These are phyloP conservation scores for Passiflora organensis DNA, from an alignment of 345 rosid genomes.

Conservation along the genomic window DNA sequence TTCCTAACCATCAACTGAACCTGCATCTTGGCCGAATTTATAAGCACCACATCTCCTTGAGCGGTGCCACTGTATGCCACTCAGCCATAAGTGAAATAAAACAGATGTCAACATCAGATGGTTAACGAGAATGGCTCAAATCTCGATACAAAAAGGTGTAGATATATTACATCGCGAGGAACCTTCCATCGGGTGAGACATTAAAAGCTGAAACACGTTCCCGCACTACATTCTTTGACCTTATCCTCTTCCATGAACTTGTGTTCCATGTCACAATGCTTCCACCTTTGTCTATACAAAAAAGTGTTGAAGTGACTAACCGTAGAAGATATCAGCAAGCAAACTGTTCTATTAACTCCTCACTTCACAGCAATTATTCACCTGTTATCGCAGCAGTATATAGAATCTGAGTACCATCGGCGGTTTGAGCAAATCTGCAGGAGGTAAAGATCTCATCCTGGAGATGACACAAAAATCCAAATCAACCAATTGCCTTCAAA, in stretches of 20 bases:
- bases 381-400: conserved; percentile 77
- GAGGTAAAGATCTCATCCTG: conserved; percentile 81
- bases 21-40: conserved; percentile 47
- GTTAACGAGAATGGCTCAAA: no score
- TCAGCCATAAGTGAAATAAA: conserved; percentile 2
- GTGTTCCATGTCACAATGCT: conserved; percentile 72
- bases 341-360: neutral
- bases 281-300: conserved; percentile 50
- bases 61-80: conserved; percentile 57
- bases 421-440: conserved; percentile 65
- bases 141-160: conserved; percentile 2
- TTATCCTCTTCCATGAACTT: conserved; percentile 53
- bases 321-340: conserved; percentile 4
- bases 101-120: no score
- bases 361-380: conserved; percentile 14
- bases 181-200: conserved; percentile 77
- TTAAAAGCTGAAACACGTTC: conserved; percentile 58
- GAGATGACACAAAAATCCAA: conserved; percentile 10
- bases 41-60: conserved; percentile 58
- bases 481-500: conserved; percentile 10
- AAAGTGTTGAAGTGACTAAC: conserved; percentile 3
- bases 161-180: conserved; percentile 60
- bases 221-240: conserved; percentile 48
- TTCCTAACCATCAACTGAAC: conserved; percentile 40
- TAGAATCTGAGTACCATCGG: conserved; percentile 45